A percentile compares a stretch with the other conserved stretches of the same genome.
Evolutionary conservation across 2,329 filamentous ascomycete species (phyloP).

Genomic region (Curvularia sp.): DNA sequence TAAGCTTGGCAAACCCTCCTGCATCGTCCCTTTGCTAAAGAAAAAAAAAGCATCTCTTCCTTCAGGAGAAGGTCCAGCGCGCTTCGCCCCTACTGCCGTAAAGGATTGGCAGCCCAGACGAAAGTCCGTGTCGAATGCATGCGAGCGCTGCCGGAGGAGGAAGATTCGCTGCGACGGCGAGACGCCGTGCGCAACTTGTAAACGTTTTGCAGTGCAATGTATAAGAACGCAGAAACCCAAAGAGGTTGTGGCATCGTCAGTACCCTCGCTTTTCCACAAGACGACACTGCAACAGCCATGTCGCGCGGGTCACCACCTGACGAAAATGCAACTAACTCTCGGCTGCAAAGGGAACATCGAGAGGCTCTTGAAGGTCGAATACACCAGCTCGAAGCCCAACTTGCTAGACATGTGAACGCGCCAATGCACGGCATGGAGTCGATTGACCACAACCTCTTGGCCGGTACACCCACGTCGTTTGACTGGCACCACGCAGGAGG

Average conservation of each 20-base stretch:
- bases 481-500: slow-evolving; percentile 35
- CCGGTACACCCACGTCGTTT: slow-evolving; percentile 36
- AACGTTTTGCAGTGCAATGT: slow-evolving; percentile 48
- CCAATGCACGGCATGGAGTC: slow-evolving; percentile 49
- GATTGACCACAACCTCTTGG: slow-evolving; percentile 38
- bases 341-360: slow-evolving; percentile 43
- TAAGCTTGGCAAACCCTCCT: slow-evolving; percentile 24
- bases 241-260: slow-evolving; percentile 48
- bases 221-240: slow-evolving; percentile 46
- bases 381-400: slow-evolving; percentile 47
- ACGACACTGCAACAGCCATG: slow-evolving; percentile 24
- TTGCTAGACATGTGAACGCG: slow-evolving; percentile 45
- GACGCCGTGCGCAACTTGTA: slow-evolving; percentile 48
- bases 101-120: slow-evolving; percentile 47
- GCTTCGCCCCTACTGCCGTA: slow-evolving; percentile 42
- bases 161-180: slow-evolving; percentile 50
- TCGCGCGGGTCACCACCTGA: slow-evolving; percentile 20
- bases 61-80: slow-evolving; percentile 37
- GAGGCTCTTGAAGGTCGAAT: slow-evolving; percentile 47
- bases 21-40: slow-evolving; percentile 19
- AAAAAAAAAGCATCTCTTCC: slow-evolving; percentile 37
- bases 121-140: slow-evolving; percentile 50
- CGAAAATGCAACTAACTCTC: slow-evolving; percentile 19
- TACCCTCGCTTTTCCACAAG: slow-evolving; percentile 12
- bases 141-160: slow-evolving; percentile 46